Base-by-base conservation (phyloP, 352 stramenopile genomes). In the Plasmopara halstedii region DNA sequence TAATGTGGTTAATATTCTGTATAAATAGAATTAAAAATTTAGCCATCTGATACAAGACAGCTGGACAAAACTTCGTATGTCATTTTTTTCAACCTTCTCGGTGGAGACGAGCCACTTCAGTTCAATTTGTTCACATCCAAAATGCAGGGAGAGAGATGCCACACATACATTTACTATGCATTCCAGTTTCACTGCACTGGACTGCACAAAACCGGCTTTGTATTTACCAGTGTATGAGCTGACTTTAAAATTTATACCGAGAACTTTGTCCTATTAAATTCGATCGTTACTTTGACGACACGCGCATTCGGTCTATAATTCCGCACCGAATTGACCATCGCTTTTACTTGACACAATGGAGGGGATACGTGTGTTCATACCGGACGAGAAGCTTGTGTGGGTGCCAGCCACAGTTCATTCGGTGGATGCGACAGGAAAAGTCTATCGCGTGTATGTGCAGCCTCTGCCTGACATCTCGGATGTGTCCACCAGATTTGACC, bases 311-410 rank as follows among this genome's bases (percentile, higher is more conserved):
- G 15, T 38, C 42, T 46, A 32, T 0, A 51, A n/a, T n/a, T n/a
- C n/a, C n/a, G n/a, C n/a, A n/a, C n/a, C n/a, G n/a, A n/a, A n/a
- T n/a, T n/a, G n/a, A n/a, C n/a, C n/a, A 55, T 59, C 49, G 52
- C 42, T 61, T 51, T 45, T 26, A 49, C 27, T 57, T 23, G 46
- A 52, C 52, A 62, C n/a, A 47, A 91, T 92, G 77, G 80, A 90
- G 63, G 79, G 79, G 20, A 82, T 71, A 42, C 71, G 70, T 52
- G 78, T 90, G 50, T 94, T 85, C 55, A 70, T 94, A 17, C 83
- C 83, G 18, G 78, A 94, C 51, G 72, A 84, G 40, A 73, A 69
- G 55, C 62, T 85, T 41, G 67, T 90, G 42, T 94, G 83, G 83
- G 57, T 88, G 38, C 80, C 83, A 0, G 83, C 80, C 44, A 90